These are phyloP conservation scores for Penicillium fuscoglaucum DNA, from an alignment of 2,329 filamentous ascomycete genomes.

Conservation along the genomic window DNA sequence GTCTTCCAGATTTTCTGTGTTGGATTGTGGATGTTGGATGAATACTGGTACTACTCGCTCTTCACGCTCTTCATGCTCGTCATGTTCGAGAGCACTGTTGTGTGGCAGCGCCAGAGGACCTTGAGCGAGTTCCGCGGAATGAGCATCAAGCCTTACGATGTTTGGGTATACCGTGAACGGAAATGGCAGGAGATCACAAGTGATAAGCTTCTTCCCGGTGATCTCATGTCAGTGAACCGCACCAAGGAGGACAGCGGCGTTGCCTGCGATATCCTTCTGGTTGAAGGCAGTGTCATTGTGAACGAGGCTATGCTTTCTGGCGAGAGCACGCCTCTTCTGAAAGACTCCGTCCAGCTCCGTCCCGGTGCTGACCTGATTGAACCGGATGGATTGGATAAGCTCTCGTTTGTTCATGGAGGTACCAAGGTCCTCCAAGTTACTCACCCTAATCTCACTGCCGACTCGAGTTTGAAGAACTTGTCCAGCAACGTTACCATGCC, in stretches of 20 bases:
- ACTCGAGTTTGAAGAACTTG: constrained; percentile 65
- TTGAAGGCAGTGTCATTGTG: constrained; percentile 94
- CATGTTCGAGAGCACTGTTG: constrained; percentile 94
- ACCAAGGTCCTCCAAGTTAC: constrained; percentile 97
- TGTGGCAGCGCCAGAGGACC: constrained; percentile 97
- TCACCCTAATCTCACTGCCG: constrained; percentile 71
- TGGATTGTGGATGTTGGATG: constrained; percentile 95
- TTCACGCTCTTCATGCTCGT: constrained; percentile 99
- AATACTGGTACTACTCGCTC: constrained; percentile 99
- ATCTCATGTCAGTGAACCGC: constrained; percentile 85
- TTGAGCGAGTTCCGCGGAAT: constrained; percentile 96
- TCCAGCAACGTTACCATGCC: constrained; percentile 76
- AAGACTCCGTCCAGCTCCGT: constrained; percentile 91
- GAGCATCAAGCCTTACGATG: constrained; percentile 98
- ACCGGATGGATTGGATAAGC: constrained; percentile 91
- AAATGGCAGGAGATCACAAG: constrained; percentile 88
- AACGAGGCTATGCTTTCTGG: constrained; percentile 99
- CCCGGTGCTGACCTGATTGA: constrained; percentile 79
- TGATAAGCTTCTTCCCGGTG: constrained; percentile 88
- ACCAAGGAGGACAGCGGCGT: constrained; percentile 97
- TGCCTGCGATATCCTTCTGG: constrained; percentile 92
- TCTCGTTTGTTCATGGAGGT: constrained; percentile 91
- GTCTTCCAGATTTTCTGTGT: constrained; percentile 99
- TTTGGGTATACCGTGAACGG: constrained; percentile 83
- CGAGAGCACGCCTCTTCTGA: constrained; percentile 93